phyloP scores from a whole-genome alignment of 108 stramenopile species.

The Nitzschia sp. region DNA sequence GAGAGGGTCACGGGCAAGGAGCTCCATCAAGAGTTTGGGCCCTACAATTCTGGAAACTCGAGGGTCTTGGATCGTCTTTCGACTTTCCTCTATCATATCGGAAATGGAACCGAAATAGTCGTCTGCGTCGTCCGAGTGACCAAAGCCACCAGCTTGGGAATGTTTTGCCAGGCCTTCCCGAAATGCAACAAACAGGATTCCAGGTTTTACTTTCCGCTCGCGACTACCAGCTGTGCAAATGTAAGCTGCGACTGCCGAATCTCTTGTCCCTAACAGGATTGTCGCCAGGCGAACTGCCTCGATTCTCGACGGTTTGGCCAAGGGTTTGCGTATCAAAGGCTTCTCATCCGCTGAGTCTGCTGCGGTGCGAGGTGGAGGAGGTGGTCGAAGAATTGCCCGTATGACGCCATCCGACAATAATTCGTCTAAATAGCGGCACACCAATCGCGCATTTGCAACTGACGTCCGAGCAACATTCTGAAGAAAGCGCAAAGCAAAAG shows the following conservation, averaged over 20 bases:
- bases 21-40: constrained; percentile 35
- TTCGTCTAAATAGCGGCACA: constrained; percentile 45
- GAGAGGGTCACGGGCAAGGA: constrained; percentile 56
- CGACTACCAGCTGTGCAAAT: constrained; percentile 41
- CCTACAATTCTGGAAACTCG: constrained; percentile 7
- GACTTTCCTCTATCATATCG: constrained; percentile 17
- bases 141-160: not conserved
- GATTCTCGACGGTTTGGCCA: constrained; percentile 18
- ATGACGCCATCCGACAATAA: constrained; percentile 39
- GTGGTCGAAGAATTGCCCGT: constrained; percentile 21
- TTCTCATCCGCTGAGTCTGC: not conserved
- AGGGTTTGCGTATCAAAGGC: not conserved
- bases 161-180: constrained; percentile 38
- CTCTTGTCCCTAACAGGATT: constrained; percentile 26
- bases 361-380: constrained; percentile 1
- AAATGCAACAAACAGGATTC: constrained; percentile 44
- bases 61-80: constrained; percentile 7
- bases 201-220: constrained; percentile 54
- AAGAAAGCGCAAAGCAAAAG: constrained; percentile 30
- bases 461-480: constrained; percentile 27
- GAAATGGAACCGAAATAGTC: constrained; percentile 15
- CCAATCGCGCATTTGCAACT: constrained; percentile 50
- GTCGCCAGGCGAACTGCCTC: constrained; percentile 33
- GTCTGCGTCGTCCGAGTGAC: not conserved
- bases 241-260: constrained; percentile 40